Evolutionary conservation across 2,329 filamentous ascomycete genomes (phyloP), one percentile per base, ranked within the genome.

Genomic region (Whalleya microplaca): DNA sequence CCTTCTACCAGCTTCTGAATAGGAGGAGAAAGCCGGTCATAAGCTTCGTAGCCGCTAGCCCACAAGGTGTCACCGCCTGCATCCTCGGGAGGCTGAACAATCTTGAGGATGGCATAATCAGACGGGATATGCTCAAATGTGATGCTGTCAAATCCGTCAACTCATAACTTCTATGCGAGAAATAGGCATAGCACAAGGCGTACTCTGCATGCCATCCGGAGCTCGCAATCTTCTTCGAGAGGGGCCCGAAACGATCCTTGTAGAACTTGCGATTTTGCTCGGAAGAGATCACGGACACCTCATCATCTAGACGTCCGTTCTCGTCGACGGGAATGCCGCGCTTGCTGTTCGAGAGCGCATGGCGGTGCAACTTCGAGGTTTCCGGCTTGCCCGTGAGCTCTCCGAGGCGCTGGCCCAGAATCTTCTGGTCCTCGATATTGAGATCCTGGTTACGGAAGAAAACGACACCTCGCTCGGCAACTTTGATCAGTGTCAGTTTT

Each of bases 261-360:
- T 80, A 79, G 62, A 76, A 81, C 68, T 82, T 82, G 73, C 81
- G 79, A 66, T 82, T 76, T 74, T 81, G 80, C 68, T 81, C 78
- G 48, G 78, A 80, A 53, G 78, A 82, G 67, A 85, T 84, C 51
- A 84, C 80, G 52, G 76, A 80, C 60, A 85, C 80, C 66, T 85
- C 77, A 63, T 84, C 80, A 37, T 80, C 80, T 0, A 81, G 72
- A 62, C 84, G 79, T 54, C 77, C 79, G 19, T 76, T 76, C 59
- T 80, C 78, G 57, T 84, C 79, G 0, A 78, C 79, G 1, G 59
- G 56, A 14, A 62, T 60, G 1, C 59, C 59, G 21, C 61, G 54
- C 47, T 62, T 62, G 16, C 54, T 58, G 42, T 64, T 64, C 19
- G 56, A 61, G 16, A 84, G 64, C 5, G 83, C 82, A 60, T 85